A percentile compares a stretch with the other conserved stretches of the same genome.
Evolutionary conservation across 1,139 yeast genomes (phyloP).

Genomic region (Debaryomycetaceae sp.): DNA sequence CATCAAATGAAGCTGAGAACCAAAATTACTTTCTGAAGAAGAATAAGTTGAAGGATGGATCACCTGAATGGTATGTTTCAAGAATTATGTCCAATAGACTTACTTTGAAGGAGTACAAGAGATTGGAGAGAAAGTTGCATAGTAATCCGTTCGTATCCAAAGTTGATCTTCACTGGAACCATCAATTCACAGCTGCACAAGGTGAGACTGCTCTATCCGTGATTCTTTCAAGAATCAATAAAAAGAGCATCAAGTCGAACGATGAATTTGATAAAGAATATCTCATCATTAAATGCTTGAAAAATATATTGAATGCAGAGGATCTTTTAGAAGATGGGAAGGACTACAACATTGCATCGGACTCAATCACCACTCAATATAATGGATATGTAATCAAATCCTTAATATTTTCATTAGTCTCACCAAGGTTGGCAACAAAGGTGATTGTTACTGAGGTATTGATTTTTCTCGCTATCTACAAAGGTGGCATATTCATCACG

Average conservation of each 20-base stretch:
- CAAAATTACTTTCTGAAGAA: constrained; percentile 9
- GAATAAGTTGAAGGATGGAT: constrained; percentile 30
- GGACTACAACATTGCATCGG: not conserved
- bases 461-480: constrained; percentile 31
- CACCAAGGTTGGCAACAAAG: constrained; percentile 42
- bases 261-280: constrained; percentile 44
- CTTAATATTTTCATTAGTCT: constrained; percentile 34
- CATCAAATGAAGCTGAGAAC: not conserved
- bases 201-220: constrained; percentile 47
- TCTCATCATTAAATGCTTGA: constrained; percentile 37
- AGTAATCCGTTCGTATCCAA: constrained; percentile 17
- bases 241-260: constrained; percentile 42
- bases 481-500: constrained; percentile 21
- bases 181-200: constrained; percentile 33
- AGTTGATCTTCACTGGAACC: constrained; percentile 27
- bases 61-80: constrained; percentile 44
- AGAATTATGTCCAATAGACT: constrained; percentile 35
- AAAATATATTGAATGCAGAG: constrained; percentile 24
- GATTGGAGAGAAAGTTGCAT: constrained; percentile 31
- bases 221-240: constrained; percentile 35
- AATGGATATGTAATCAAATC: constrained; percentile 34
- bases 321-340: not conserved
- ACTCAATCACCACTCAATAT: constrained; percentile 12
- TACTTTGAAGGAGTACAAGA: constrained; percentile 30
- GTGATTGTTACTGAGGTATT: constrained; percentile 42